Evolutionary conservation across 116 monocot genomes (phyloP).

Genomic region (Iris pallida): DNA sequence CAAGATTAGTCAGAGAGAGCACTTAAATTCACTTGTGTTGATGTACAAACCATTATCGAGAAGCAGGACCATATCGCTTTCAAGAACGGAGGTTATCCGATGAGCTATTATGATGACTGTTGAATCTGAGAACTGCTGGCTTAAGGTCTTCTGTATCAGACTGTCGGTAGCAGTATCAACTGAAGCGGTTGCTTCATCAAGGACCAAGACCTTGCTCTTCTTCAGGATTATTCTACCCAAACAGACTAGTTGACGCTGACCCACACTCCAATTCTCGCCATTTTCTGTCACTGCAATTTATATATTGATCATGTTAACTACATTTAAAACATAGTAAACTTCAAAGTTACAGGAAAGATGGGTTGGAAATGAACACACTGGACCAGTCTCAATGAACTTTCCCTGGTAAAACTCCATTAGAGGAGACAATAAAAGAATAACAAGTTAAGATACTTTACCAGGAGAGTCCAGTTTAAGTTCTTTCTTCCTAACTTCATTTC

Average conservation of each 20-base stretch:
- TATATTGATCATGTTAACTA: conserved; percentile 5
- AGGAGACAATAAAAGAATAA: background rate
- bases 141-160: conserved; percentile 63
- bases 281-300: conserved; percentile 54
- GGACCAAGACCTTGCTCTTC: conserved; percentile 59
- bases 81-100: conserved; percentile 67
- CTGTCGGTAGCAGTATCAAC: conserved; percentile 75
- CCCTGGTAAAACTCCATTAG: background rate
- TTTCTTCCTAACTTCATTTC: conserved; percentile 63
- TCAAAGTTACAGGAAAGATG: background rate
- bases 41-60: conserved; percentile 57
- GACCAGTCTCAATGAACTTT: background rate
- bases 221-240: conserved; percentile 59
- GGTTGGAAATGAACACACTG: background rate
- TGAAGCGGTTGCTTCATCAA: conserved; percentile 80
- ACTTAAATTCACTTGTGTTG: background rate
- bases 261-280: conserved; percentile 86
- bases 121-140: conserved; percentile 48
- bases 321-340: background rate
- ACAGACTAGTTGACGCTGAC: conserved; percentile 72
- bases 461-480: conserved; percentile 66
- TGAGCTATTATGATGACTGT: conserved; percentile 75
- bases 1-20: background rate
- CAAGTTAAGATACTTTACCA: conserved; percentile 23
- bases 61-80: conserved; percentile 70